Conservation (phyloP, 495 filamentous ascomycete genomes). For the Xylaria curta region DNA sequence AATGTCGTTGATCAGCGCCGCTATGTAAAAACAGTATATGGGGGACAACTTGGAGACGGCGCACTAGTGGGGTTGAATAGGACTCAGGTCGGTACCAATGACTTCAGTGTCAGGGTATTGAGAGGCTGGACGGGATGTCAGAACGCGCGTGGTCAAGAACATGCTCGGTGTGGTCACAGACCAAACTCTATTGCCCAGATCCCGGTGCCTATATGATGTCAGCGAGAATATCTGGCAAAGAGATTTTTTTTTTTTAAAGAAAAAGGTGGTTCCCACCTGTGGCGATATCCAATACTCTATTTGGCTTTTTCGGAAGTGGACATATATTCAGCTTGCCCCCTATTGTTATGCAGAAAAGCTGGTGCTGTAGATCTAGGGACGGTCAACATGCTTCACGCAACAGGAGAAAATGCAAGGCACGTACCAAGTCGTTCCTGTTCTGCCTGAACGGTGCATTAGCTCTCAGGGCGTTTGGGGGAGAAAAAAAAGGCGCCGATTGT, state of each 20-base stretch:
- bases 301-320: constrained; percentile 46
- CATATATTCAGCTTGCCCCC: constrained; percentile 50
- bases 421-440: constrained; percentile 56
- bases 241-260: background rate
- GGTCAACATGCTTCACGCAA: background rate
- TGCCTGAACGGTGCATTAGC: constrained; percentile 33
- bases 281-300: constrained; percentile 52
- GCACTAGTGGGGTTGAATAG: constrained; percentile 59
- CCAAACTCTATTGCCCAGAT: constrained; percentile 53
- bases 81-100: constrained; percentile 58
- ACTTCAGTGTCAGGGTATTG: constrained; percentile 43
- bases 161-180: background rate
- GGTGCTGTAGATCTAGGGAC: constrained; percentile 55
- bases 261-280: constrained; percentile 36
- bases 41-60: constrained; percentile 11
- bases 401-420: constrained; percentile 5
- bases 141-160: background rate
- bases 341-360: constrained; percentile 49
- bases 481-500: background rate
- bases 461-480: background rate
- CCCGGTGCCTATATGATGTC: constrained; percentile 42
- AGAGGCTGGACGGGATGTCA: constrained; percentile 33
- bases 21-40: no score
- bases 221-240: constrained; percentile 9
- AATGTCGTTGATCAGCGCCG: constrained; percentile 9